Evolutionary conservation across 257 asterid species (phyloP), one percentile per base, ranked within the genome.

Genomic region (Anisodus acutangulus): DNA sequence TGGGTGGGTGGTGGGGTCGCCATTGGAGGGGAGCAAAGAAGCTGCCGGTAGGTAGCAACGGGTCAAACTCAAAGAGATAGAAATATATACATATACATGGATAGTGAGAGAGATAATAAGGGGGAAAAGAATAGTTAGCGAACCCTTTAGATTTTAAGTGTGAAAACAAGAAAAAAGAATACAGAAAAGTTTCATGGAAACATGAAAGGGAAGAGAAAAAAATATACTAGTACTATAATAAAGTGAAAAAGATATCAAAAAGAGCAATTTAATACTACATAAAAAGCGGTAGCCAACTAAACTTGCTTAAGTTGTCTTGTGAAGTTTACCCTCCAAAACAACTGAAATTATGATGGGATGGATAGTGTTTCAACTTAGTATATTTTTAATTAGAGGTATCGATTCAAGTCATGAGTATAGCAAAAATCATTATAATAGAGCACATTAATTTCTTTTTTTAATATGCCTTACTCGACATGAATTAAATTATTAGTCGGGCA

Each of bases 1-100:
- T 74, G 31, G 85, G 63, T 67, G 80, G 84, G 84, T 85, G 94
- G 98, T 91, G 97, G 97, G 97, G 91, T 84, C 90, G 84, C 87
- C 91, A 85, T 86, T 70, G 90, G 94, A 89, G 93, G 86, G 84
- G 90, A 87, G 88, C 76, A 78, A 89, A 90, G 93, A 86, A 90
- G 94, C 91, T 91, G 93, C 93, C 95, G 95, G 93, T 95, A 89
- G 98, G 98, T 93, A 93, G 94, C 93, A 90, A 91, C 93, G 98
- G 98, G 97, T 95, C 98, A 93, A 93, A 89, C 94, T 92, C 93
- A 86, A 89, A 91, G 86, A 87, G 87, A 78, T 82, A 68, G 35
- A 64, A 49, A 83, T 43, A 69, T 37, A 76, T 78, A 78, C 80
- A 79, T 49, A 68, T 3, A 49, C 59, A 54, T 54, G 13, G 51